A percentile compares a stretch with the other conserved stretches of the same genome.
Conservation (phyloP, 768 basidiomycete genomes). For the Plicaturopsis crispa region DNA sequence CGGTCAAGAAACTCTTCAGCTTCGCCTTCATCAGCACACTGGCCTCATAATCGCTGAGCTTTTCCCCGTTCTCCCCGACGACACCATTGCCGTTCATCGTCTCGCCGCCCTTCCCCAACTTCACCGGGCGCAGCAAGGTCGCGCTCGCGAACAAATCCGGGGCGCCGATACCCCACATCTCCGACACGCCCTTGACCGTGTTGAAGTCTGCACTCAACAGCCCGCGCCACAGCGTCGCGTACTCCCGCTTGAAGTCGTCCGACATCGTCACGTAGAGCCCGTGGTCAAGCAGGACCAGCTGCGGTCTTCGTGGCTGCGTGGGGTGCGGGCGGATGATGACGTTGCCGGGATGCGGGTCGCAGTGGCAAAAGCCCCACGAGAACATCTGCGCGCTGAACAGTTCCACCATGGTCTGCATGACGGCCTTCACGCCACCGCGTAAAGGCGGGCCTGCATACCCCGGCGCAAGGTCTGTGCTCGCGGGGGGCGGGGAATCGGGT, state of each 20-base stretch:
- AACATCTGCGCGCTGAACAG: conserved; percentile 89
- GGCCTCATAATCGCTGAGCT: conserved; percentile 58
- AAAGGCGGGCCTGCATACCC: conserved; percentile 23
- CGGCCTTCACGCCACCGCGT: conserved; percentile 50
- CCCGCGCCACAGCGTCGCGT: conserved; percentile 71
- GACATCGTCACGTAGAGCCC: conserved; percentile 78
- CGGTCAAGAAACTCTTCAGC: conserved; percentile 56
- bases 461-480: conserved; percentile 8
- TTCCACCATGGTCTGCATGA: conserved; percentile 85
- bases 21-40: conserved; percentile 63
- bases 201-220: conserved; percentile 50
- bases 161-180: conserved; percentile 36
- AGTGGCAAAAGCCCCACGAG: conserved; percentile 86
- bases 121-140: conserved; percentile 57
- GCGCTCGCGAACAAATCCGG: conserved; percentile 72
- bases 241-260: conserved; percentile 63
- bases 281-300: conserved; percentile 86
- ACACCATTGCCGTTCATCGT: conserved; percentile 8
- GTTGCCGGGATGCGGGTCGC: conserved; percentile 61
- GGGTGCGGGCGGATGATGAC: conserved; percentile 64
- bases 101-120: conserved; percentile 26
- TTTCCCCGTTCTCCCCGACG: conserved; percentile 6
- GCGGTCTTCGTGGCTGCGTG: conserved; percentile 32
- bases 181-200: conserved; percentile 41
- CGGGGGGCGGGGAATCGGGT: conserved; percentile 7